Base-by-base conservation (phyloP, 768 basidiomycete species). In the Hortiboletus campestris region DNA sequence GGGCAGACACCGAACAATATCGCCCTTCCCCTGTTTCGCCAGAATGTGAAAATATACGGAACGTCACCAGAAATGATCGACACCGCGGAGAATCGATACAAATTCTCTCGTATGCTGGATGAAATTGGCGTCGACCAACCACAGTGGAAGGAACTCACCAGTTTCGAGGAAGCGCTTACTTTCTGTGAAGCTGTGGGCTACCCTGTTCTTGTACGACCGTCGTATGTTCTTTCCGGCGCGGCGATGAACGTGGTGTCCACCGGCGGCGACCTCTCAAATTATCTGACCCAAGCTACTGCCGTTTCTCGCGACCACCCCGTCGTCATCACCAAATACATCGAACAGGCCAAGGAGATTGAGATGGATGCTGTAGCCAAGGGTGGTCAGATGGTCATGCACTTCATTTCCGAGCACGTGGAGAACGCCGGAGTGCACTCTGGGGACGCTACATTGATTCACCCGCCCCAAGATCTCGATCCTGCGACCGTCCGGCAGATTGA, bases 61-160 rank as follows among this genome's bases (percentile, higher is more conserved):
- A 99, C 96, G 2, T 98, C 95, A 4, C 96, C 96, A 2, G 96
- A 98, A 77, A 97, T 97, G 93, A 98, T 99, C 66, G 96, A 99
- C 66, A 98, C 94, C 6, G 96, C 97, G 7, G 96, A 99, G 80
- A 98, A 99, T 71, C 81, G 96, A 58, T 98, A 91, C 89, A 99
- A 99, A 78, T 99, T 99, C 79, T 98, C 96, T 49, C 93, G 97
- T 52, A 82, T 98, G 70, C 74, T 98, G 58, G 97, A 99, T 69
- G 94, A 94, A 69, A 97, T 98, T 54, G 94, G 88, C n/a, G 96
- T 99, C 43, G 96, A 99, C 74, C 96, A 98, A 75, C 96, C 96
- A 3, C 75, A 82, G 59, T 98, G 96, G 96, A 98, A 94, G 79
- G 96, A 98, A 72, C 80, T 98, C 43, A 91, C 94, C 38, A 91